phyloP scores from a whole-genome alignment of 129 eudicot species.

The Saussurea involucrata region DNA sequence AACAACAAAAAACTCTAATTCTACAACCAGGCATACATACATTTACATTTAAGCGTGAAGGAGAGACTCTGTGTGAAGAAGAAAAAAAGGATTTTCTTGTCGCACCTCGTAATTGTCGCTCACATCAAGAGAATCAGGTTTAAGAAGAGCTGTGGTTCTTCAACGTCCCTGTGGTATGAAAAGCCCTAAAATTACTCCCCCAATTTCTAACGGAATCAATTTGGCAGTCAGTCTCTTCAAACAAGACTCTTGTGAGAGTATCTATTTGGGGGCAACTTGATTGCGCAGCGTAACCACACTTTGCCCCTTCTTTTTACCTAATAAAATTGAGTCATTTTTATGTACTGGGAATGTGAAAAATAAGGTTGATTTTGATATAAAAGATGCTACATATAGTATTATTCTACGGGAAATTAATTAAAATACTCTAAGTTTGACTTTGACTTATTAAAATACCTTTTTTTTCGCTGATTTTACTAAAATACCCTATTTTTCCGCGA shows the following conservation, averaged over 20 bases:
- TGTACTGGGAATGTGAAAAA: too few relatives aligned
- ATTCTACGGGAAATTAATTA: too few relatives aligned
- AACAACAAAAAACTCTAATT: not conserved
- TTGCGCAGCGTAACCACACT: not conserved
- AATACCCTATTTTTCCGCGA: too few relatives aligned
- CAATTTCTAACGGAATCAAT: not conserved
- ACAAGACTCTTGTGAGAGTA: not conserved
- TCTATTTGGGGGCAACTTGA: not conserved
- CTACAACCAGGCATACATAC: slow-evolving; percentile 22
- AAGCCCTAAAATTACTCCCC: slow-evolving; percentile 16
- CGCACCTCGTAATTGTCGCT: slow-evolving; percentile 8
- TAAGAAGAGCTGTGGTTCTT: slow-evolving; percentile 3
- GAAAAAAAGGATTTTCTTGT: not conserved
- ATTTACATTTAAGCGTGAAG: slow-evolving; percentile 7
- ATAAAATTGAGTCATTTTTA: too few relatives aligned
- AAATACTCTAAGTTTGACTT: too few relatives aligned
- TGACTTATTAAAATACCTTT: too few relatives aligned
- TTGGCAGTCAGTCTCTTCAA: not conserved
- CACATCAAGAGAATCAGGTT: not conserved
- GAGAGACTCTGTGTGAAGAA: not conserved
- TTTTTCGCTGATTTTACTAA: too few relatives aligned
- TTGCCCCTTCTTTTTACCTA: not conserved
- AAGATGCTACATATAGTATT: too few relatives aligned
- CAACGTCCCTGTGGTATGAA: not conserved
- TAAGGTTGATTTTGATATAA: too few relatives aligned